Evolutionary conservation across 2,329 filamentous ascomycete genomes (phyloP).

Genomic region (Beauveria sp.): DNA sequence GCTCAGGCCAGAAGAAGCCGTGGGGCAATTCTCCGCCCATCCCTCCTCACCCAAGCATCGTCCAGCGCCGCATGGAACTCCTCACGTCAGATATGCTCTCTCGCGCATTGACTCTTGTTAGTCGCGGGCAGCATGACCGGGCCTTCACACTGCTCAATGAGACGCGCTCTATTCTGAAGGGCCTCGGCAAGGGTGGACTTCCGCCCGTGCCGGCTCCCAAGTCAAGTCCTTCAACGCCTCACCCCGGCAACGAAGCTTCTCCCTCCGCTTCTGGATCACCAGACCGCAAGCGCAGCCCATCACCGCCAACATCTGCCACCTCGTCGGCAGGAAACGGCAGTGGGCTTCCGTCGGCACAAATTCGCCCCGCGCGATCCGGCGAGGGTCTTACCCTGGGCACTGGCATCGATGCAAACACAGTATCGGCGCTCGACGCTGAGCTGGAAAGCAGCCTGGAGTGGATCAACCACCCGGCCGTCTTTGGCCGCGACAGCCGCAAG

Average conservation of each 20-base stretch:
- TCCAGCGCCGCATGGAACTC: constrained; percentile 95
- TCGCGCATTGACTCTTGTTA: constrained; percentile 81
- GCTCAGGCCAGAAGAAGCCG: constrained; percentile 57
- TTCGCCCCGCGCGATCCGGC: constrained; percentile 46
- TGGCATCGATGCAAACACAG: constrained; percentile 77
- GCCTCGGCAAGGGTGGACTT: constrained; percentile 87
- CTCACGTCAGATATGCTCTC: constrained; percentile 98
- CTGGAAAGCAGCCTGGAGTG: constrained; percentile 87
- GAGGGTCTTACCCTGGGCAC: constrained; percentile 54
- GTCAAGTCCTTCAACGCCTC: constrained; percentile 43
- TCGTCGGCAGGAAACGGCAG: constrained; percentile 31
- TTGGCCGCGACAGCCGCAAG: constrained; percentile 88
- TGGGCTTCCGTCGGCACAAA: constrained; percentile 33
- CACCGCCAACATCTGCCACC: constrained; percentile 42
- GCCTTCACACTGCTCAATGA: constrained; percentile 88
- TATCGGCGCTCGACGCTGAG: constrained; percentile 82
- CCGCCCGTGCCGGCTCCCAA: constrained; percentile 65
- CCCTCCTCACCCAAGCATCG: constrained; percentile 87
- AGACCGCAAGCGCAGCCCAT: constrained; percentile 48
- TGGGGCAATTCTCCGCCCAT: constrained; percentile 69
- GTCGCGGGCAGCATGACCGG: constrained; percentile 85
- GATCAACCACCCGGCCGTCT: constrained; percentile 95
- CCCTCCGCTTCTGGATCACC: constrained; percentile 39
- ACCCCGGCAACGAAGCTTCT: constrained; percentile 35
- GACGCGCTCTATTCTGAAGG: constrained; percentile 91